Conservation (phyloP, 2,329 filamentous ascomycete species). For the Macroventuria anomochaeta region DNA sequence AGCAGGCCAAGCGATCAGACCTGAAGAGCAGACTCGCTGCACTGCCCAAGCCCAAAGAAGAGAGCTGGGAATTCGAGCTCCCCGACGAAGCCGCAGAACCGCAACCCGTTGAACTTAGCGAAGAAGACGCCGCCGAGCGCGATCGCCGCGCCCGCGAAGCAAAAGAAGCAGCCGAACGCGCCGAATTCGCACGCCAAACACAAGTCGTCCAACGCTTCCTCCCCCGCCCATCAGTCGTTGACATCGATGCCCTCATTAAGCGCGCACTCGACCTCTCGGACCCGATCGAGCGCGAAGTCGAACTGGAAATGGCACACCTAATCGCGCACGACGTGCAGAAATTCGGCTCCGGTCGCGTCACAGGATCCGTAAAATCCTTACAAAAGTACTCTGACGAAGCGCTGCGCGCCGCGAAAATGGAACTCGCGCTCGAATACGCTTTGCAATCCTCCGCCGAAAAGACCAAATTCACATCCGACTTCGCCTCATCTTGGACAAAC, state of each 20-base stretch:
- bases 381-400: conserved; percentile 72
- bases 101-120: conserved; percentile 59
- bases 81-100: conserved; percentile 79
- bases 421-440: conserved; percentile 74
- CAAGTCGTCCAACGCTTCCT: conserved; percentile 89
- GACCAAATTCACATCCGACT: conserved; percentile 50
- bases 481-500: conserved; percentile 58
- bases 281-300: conserved; percentile 72
- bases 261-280: conserved; percentile 67
- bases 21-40: conserved; percentile 77
- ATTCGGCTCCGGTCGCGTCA: conserved; percentile 73
- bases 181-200: conserved; percentile 81
- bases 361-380: conserved; percentile 66
- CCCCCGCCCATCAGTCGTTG: conserved; percentile 76
- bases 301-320: conserved; percentile 77
- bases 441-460: conserved; percentile 58
- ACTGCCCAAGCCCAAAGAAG: conserved; percentile 90
- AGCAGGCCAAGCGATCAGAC: conserved; percentile 71
- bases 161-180: conserved; percentile 67
- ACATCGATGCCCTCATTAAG: conserved; percentile 72
- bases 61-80: conserved; percentile 91
- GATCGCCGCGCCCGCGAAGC: conserved; percentile 71
- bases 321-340: conserved; percentile 82
- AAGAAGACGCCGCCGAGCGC: conserved; percentile 74
- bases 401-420: conserved; percentile 76